Conservation (phyloP, 2,329 filamentous ascomycete species). For the Fusarium sp. region DNA sequence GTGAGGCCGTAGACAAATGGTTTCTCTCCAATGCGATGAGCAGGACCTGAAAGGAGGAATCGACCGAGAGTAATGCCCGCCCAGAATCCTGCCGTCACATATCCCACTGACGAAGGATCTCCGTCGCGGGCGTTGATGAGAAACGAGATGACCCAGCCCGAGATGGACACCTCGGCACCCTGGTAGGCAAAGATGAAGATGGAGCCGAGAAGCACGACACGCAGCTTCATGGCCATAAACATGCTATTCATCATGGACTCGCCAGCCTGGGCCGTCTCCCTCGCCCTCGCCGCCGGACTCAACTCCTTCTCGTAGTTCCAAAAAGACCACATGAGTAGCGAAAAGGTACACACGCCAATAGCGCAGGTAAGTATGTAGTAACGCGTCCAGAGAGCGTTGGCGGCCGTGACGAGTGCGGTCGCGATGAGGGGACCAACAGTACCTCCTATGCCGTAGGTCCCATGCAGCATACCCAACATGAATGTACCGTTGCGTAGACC, state of each 20-base stretch:
- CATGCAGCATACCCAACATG: slow-evolving; percentile 73
- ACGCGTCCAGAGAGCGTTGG: slow-evolving; percentile 72
- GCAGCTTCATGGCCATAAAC: slow-evolving; percentile 61
- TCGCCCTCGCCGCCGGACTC: slow-evolving; percentile 51
- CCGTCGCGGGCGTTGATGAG: slow-evolving; percentile 79
- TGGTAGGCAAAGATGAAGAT: slow-evolving; percentile 90
- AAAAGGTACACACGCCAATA: slow-evolving; percentile 68
- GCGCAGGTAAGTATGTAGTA: slow-evolving; percentile 79
- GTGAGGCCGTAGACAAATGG: slow-evolving; percentile 74
- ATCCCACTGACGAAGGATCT: slow-evolving; percentile 78
- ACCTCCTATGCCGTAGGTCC: slow-evolving; percentile 75
- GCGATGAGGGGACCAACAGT: slow-evolving; percentile 79
- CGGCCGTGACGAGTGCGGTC: slow-evolving; percentile 75
- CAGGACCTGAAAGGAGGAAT: slow-evolving; percentile 76
- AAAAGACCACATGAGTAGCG: slow-evolving; percentile 75
- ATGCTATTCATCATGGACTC: slow-evolving; percentile 55
- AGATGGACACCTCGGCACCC: slow-evolving; percentile 85
- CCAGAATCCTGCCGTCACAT: slow-evolving; percentile 81
- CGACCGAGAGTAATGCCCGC: slow-evolving; percentile 81
- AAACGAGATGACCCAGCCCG: slow-evolving; percentile 89
- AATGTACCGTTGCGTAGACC: slow-evolving; percentile 65
- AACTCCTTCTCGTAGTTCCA: slow-evolving; percentile 75
- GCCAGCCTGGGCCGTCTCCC: slow-evolving; percentile 34
- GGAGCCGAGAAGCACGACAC: slow-evolving; percentile 78
- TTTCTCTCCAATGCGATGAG: slow-evolving; percentile 77